Percentiles rank a stretch among this genome's conserved stretches.
Evolutionary conservation across 2,329 filamentous ascomycete species (phyloP).

Genomic region (Plenodomus biglobosus): DNA sequence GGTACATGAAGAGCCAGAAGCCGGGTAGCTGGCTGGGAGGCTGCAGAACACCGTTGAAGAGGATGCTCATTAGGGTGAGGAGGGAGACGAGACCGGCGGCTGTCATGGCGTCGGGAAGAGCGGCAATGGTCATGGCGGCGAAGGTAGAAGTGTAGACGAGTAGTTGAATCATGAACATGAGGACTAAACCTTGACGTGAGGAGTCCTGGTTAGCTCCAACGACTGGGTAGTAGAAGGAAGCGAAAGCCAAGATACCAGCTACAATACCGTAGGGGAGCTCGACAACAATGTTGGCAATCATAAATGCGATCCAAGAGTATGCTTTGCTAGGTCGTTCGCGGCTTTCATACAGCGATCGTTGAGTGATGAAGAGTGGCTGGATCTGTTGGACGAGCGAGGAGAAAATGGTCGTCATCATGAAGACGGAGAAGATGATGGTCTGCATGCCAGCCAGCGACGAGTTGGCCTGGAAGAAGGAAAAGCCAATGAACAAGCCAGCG

Average conservation of each 20-base stretch:
- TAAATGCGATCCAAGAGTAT: conserved; percentile 75
- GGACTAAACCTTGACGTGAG: conserved; percentile 59
- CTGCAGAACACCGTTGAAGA: conserved; percentile 61
- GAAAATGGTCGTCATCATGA: conserved; percentile 52
- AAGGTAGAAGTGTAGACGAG: conserved; percentile 73
- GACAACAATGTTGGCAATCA: conserved; percentile 69
- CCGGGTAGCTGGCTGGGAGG: conserved; percentile 60
- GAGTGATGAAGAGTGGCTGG: conserved; percentile 61
- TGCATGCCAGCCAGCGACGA: conserved; percentile 47
- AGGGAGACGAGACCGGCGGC: conserved; percentile 63
- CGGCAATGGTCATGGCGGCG: conserved; percentile 72
- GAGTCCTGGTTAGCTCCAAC: conserved; percentile 45
- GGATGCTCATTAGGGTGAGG: conserved; percentile 57
- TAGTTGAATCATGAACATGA: conserved; percentile 66
- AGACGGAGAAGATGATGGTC: conserved; percentile 53
- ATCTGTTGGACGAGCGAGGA: conserved; percentile 58
- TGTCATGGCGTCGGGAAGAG: conserved; percentile 68
- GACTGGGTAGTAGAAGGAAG: conserved; percentile 66
- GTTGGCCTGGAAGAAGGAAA: conserved; percentile 48
- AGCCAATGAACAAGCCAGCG: conserved; percentile 41
- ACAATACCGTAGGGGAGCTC: conserved; percentile 69
- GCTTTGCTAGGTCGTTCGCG: conserved; percentile 66
- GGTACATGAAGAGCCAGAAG: conserved; percentile 81
- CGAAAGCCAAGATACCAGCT: conserved; percentile 64
- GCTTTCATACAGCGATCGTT: conserved; percentile 61